Conservation (phyloP, 1,284 basidiomycete genomes). For the Microstroma glucosiphilum region DNA sequence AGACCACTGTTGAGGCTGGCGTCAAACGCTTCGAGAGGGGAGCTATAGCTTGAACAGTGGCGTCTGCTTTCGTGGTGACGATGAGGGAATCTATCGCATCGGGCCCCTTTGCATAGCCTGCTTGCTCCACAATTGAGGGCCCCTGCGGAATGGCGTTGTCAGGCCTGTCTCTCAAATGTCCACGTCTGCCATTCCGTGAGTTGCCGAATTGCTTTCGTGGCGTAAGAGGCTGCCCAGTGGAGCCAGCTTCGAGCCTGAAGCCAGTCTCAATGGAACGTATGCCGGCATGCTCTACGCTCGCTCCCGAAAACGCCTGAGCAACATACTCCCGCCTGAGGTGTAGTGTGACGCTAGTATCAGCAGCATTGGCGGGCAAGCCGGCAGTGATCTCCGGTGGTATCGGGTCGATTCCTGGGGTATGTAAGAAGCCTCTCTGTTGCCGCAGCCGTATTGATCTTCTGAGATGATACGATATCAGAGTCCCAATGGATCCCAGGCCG, state of each 20-base stretch:
- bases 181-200: neutral
- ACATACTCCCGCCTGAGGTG: conserved; percentile 23
- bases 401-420: conserved; percentile 16
- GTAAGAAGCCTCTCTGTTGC: conserved; percentile 19
- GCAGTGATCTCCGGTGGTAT: neutral
- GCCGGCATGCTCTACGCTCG: conserved; percentile 28
- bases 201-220: neutral
- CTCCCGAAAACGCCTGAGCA: neutral
- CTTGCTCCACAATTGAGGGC: conserved; percentile 4
- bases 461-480: conserved; percentile 44
- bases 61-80: conserved; percentile 72
- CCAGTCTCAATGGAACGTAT: conserved; percentile 26
- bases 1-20: conserved; percentile 70
- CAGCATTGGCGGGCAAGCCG: neutral
- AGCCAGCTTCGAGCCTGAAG: conserved; percentile 24
- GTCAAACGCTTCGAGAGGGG: conserved; percentile 64
- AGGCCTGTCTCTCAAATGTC: conserved; percentile 12
- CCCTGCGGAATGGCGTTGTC: conserved; percentile 48
- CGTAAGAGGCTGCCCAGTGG: neutral
- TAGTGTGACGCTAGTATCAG: conserved; percentile 22
- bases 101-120: neutral
- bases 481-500: conserved; percentile 45
- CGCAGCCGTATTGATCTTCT: conserved; percentile 28
- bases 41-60: conserved; percentile 61
- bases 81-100: conserved; percentile 57